Evolutionary conservation across 306 rosid genomes (phyloP).

Genomic region (Vachellia collinsii): DNA sequence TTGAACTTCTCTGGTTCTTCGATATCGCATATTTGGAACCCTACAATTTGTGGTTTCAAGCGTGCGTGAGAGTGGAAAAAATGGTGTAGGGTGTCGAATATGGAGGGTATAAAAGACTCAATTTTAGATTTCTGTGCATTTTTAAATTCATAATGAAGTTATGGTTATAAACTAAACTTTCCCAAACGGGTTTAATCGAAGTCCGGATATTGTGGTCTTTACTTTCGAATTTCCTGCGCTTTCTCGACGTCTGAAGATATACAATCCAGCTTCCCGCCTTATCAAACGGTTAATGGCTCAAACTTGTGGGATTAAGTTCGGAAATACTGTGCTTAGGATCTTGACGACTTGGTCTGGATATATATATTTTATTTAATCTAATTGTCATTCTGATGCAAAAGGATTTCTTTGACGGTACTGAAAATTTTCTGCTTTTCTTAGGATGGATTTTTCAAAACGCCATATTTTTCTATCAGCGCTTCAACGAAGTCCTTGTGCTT

Average conservation of each 20-base stretch:
- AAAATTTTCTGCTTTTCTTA: background rate
- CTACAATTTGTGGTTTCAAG: background rate
- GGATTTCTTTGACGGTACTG: background rate
- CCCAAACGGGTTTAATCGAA: background rate
- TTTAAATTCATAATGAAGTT: too few relatives aligned
- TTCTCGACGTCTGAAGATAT: background rate
- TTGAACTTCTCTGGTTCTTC: background rate
- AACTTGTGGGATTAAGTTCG: conserved; percentile 7
- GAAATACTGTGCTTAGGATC: background rate
- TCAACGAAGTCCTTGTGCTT: background rate
- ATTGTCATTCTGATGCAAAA: conserved; percentile 3
- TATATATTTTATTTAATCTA: background rate
- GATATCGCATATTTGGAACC: too few relatives aligned
- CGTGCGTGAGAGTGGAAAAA: background rate
- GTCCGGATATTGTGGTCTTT: background rate
- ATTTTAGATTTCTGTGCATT: too few relatives aligned
- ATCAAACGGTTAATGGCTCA: background rate
- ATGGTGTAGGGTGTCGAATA: background rate
- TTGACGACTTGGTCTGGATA: background rate
- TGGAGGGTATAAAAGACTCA: background rate
- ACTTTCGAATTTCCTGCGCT: background rate
- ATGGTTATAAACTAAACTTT: background rate
- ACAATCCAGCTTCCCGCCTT: background rate
- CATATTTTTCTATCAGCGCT: background rate
- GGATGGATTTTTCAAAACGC: background rate